Percentiles rank a stretch among this genome's conserved stretches.
These are phyloP conservation scores for Emydomyces testavorans DNA, from an alignment of 2,329 filamentous ascomycete species.

Conservation along the genomic window DNA sequence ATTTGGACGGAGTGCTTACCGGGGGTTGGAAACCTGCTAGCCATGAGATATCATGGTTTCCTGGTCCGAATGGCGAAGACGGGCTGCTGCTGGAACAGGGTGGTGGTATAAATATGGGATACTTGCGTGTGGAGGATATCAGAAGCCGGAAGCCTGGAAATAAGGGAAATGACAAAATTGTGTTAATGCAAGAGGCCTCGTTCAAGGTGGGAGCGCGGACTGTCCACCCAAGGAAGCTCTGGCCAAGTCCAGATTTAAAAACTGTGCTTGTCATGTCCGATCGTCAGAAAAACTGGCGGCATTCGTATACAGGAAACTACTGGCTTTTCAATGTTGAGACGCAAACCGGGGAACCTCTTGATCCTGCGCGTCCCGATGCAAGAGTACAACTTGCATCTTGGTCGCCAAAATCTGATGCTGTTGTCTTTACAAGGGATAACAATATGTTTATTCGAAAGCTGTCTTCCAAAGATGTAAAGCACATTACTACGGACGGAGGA, in stretches of 20 bases:
- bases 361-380: conserved; percentile 53
- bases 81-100: conserved; percentile 67
- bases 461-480: conserved; percentile 47
- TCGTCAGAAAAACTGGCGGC: conserved; percentile 66
- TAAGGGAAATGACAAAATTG: conserved; percentile 32
- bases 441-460: conserved; percentile 73
- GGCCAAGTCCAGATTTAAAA: conserved; percentile 71
- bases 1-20: conserved; percentile 23
- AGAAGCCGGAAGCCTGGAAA: conserved; percentile 42
- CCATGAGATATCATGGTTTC: conserved; percentile 39
- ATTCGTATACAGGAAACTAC: conserved; percentile 76
- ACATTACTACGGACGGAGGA: conserved; percentile 79
- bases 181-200: conserved; percentile 58
- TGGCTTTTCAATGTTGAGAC: conserved; percentile 84
- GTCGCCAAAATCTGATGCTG: conserved; percentile 74
- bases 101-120: conserved; percentile 44
- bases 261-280: conserved; percentile 75
- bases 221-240: conserved; percentile 50
- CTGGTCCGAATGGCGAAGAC: conserved; percentile 47
- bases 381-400: conserved; percentile 75
- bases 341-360: conserved; percentile 64
- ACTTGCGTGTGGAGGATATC: conserved; percentile 78
- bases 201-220: conserved; percentile 50
- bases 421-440: conserved; percentile 84
- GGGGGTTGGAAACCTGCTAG: conserved; percentile 25